Conservation (phyloP, 2,329 filamentous ascomycete genomes). For the Paracorniculantispora psalliotae region DNA sequence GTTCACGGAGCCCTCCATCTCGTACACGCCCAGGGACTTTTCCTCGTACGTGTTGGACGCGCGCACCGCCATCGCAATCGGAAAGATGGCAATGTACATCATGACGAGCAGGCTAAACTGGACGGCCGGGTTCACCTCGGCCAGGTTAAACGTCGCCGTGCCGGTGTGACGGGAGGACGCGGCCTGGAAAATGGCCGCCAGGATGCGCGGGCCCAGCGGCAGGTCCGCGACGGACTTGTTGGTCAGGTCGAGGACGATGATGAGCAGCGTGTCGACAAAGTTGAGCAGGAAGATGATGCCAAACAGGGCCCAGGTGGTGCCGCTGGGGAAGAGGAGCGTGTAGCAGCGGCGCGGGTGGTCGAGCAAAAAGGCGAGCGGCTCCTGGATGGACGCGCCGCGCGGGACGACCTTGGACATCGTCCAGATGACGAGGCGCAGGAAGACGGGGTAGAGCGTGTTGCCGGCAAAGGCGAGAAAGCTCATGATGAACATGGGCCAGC, state of each 20-base stretch:
- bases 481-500: slow-evolving; percentile 41
- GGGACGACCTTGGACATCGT: slow-evolving; percentile 43
- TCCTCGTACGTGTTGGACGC: slow-evolving; percentile 59
- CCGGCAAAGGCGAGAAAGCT: slow-evolving; percentile 45
- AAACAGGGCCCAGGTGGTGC: slow-evolving; percentile 55
- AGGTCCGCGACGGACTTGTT: slow-evolving; percentile 45
- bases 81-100: slow-evolving; percentile 62
- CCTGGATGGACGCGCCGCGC: slow-evolving; percentile 31
- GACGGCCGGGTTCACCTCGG: slow-evolving; percentile 46
- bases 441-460: slow-evolving; percentile 53
- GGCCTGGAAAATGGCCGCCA: slow-evolving; percentile 57
- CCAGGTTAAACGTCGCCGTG: slow-evolving; percentile 46
- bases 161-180: slow-evolving; percentile 42
- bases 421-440: slow-evolving; percentile 57
- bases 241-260: slow-evolving; percentile 46
- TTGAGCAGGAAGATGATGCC: slow-evolving; percentile 48
- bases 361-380: slow-evolving; percentile 51
- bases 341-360: slow-evolving; percentile 60
- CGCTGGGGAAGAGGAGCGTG: slow-evolving; percentile 55
- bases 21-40: slow-evolving; percentile 54
- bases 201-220: slow-evolving; percentile 40
- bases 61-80: slow-evolving; percentile 57
- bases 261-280: slow-evolving; percentile 49
- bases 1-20: slow-evolving; percentile 25
- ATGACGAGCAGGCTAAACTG: slow-evolving; percentile 57